Evolutionary conservation across 176 grass and related monocot species (phyloP).

Genomic region (Eremochloa ophiuroides): DNA sequence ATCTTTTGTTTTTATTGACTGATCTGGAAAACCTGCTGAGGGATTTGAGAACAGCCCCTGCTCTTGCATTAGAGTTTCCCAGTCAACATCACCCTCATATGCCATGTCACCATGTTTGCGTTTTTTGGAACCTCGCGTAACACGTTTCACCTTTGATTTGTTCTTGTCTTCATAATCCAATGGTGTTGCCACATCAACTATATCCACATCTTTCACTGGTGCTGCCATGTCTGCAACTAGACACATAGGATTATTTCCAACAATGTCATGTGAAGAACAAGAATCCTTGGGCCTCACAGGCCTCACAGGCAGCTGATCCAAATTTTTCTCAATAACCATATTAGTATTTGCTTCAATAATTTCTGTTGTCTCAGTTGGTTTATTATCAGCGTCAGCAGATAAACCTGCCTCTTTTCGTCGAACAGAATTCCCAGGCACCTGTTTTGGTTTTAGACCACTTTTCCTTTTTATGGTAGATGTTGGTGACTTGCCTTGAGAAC

Average conservation of each 20-base stretch:
- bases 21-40: conserved; percentile 37
- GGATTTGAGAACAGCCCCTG: conserved; percentile 63
- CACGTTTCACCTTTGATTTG: conserved; percentile 38
- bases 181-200: conserved; percentile 27
- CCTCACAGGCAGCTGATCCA: conserved; percentile 29
- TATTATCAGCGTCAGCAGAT: conserved; percentile 18
- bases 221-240: not conserved
- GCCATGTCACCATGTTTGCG: conserved; percentile 90
- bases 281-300: conserved; percentile 42
- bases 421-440: conserved; percentile 32
- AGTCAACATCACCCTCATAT: conserved; percentile 85
- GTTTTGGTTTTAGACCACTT: conserved; percentile 38
- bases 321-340: conserved; percentile 25
- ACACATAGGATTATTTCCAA: not conserved
- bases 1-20: conserved; percentile 59
- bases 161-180: conserved; percentile 39
- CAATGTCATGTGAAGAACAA: conserved; percentile 19
- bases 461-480: conserved; percentile 30
- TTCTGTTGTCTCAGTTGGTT: conserved; percentile 31
- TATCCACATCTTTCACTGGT: conserved; percentile 39
- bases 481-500: conserved; percentile 27
- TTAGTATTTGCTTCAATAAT: conserved; percentile 24
- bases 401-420: conserved; percentile 25
- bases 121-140: conserved; percentile 50
- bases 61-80: conserved; percentile 84